Evolutionary conservation across 306 rosid genomes (phyloP).

Genomic region (Myrica gale): DNA sequence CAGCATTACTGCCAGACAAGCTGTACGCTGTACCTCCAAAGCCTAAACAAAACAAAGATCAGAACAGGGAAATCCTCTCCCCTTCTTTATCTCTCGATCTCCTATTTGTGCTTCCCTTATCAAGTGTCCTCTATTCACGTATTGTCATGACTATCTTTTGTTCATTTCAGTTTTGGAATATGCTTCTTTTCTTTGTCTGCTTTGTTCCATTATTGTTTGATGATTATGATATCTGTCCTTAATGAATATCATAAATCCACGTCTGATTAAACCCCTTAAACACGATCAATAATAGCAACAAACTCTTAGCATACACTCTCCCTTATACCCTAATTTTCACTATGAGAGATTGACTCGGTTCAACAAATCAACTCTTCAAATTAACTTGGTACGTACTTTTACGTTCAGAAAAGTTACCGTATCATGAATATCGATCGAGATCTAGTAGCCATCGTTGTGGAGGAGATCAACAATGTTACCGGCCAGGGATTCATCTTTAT

Average conservation of each 20-base stretch:
- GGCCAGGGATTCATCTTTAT: no score
- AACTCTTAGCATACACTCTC: no score
- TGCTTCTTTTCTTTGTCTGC: slow-evolving; percentile 20
- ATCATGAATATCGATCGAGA: no score
- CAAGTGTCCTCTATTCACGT: slow-evolving; percentile 27
- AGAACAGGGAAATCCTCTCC: slow-evolving; percentile 20
- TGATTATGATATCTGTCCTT: slow-evolving; percentile 31
- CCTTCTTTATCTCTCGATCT: slow-evolving; percentile 18
- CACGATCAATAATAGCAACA: no score
- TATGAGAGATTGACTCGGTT: no score
- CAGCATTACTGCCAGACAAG: slow-evolving; percentile 62
- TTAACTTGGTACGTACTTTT: no score
- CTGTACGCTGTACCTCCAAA: slow-evolving; percentile 40
- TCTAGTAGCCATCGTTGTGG: no score
- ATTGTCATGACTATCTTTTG: slow-evolving; percentile 50
- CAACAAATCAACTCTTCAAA: no score
- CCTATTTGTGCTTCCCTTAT: slow-evolving; percentile 25
- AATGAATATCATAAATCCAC: slow-evolving; percentile 28
- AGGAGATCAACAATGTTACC: no score
- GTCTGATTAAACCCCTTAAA: no score
- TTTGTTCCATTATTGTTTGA: slow-evolving; percentile 28
- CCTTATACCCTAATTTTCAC: no score
- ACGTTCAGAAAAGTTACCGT: no score
- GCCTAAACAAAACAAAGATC: slow-evolving; percentile 40
- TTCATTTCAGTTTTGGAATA: slow-evolving; percentile 48